A percentile compares a stretch with the other conserved stretches of the same genome.
phyloP scores from a whole-genome alignment of 1,284 basidiomycete species.

The Pseudozyma sp. region DNA sequence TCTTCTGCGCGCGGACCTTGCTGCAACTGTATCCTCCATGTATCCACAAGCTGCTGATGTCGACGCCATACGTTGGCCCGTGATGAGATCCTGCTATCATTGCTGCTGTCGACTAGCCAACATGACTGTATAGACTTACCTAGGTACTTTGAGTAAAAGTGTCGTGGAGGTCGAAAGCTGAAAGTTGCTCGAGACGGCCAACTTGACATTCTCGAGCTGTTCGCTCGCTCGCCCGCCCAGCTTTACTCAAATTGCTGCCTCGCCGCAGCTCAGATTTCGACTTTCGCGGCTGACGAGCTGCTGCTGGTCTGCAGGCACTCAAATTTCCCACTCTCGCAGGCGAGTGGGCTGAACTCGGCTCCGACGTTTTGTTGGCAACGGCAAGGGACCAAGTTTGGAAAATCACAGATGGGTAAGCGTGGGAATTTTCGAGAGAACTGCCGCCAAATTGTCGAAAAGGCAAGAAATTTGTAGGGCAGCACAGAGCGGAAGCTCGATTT shows the following conservation, averaged over 20 bases:
- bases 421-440: constrained; percentile 6
- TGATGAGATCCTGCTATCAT: background rate
- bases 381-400: no score
- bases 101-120: background rate
- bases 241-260: background rate
- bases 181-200: background rate
- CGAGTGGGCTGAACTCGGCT: constrained; percentile 2
- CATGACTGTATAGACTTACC: constrained; percentile 29
- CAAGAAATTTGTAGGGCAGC: background rate
- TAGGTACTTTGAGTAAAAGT: constrained; percentile 46
- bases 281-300: background rate
- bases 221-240: background rate
- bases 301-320: background rate
- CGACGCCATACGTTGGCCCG: background rate
- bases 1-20: no score
- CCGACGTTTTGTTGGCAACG: constrained; percentile 1
- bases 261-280: background rate
- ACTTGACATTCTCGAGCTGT: constrained; percentile 14
- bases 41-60: constrained; percentile 57
- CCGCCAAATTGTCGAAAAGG: background rate
- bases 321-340: background rate
- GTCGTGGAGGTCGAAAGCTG: constrained; percentile 26
- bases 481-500: constrained; percentile 1
- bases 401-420: constrained; percentile 1
- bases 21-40: background rate